Conservation (phyloP, 2,329 filamentous ascomycete species). For the Delphinella strobiligena region DNA sequence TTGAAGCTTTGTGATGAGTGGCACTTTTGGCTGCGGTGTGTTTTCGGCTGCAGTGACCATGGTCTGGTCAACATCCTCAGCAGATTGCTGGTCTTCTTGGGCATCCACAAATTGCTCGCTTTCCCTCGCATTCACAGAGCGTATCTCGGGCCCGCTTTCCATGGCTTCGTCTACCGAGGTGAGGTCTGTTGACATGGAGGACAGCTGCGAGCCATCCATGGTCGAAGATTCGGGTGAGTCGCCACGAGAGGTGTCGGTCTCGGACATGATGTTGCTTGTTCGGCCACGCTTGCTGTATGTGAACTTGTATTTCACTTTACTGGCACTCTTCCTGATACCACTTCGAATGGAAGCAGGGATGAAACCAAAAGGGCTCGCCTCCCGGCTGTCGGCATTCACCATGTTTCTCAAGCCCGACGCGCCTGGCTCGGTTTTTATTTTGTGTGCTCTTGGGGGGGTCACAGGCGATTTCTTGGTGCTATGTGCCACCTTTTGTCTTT, state of each 20-base stretch:
- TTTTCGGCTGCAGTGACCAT: slow-evolving; percentile 4
- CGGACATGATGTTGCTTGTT: neutral
- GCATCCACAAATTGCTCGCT: neutral
- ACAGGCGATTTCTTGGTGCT: neutral
- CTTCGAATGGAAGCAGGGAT: neutral
- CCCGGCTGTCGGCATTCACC: neutral
- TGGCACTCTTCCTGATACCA: neutral
- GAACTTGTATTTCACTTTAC: neutral
- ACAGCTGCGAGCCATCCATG: slow-evolving; percentile 8
- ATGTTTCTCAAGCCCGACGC: neutral
- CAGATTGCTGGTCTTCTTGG: neutral
- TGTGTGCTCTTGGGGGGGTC: neutral
- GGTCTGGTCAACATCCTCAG: neutral
- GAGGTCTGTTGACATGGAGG: slow-evolving; percentile 8
- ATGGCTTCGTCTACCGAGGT: slow-evolving; percentile 9
- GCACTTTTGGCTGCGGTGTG: no score
- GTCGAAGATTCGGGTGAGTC: slow-evolving; percentile 9
- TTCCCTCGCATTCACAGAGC: neutral
- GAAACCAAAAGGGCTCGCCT: neutral
- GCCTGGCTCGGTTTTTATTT: neutral
- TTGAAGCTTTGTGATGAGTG: no score
- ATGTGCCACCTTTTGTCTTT: neutral
- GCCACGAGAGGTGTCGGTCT: slow-evolving; percentile 7
- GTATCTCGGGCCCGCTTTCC: neutral
- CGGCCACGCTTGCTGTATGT: neutral